A percentile compares a stretch with the other conserved stretches of the same genome.
Evolutionary conservation across 2,329 filamentous ascomycete genomes (phyloP).

Genomic region (Fonsecaea pugnacius): DNA sequence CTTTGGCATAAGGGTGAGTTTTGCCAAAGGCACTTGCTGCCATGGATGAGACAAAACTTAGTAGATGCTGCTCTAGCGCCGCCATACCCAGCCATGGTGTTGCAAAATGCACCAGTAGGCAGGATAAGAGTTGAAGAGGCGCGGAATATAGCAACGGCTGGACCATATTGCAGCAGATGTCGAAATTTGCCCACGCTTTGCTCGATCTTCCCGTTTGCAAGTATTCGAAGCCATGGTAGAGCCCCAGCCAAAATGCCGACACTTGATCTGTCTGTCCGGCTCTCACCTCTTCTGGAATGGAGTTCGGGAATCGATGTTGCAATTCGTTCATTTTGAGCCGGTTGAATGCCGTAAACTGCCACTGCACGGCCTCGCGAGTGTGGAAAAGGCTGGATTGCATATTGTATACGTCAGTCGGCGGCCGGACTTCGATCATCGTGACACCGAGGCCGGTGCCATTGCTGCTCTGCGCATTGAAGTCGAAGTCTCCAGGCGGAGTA

Average conservation of each 20-base stretch:
- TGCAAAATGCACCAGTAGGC: slow-evolving; percentile 30
- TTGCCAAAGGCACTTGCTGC: slow-evolving; percentile 17
- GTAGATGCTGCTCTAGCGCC: slow-evolving; percentile 23
- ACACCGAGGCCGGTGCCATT: background rate
- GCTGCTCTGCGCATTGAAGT: background rate
- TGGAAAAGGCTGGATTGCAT: slow-evolving; percentile 25
- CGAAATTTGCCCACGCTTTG: slow-evolving; percentile 23
- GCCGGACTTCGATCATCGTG: slow-evolving; percentile 12
- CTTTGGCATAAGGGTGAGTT: slow-evolving; percentile 23
- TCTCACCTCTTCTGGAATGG: slow-evolving; percentile 23
- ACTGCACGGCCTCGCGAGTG: slow-evolving; percentile 24
- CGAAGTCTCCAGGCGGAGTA: slow-evolving; percentile 5
- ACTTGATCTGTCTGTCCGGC: slow-evolving; percentile 26
- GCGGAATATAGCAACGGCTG: slow-evolving; percentile 26
- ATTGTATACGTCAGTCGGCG: slow-evolving; percentile 22
- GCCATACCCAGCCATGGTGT: slow-evolving; percentile 26
- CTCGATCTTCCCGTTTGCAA: slow-evolving; percentile 17
- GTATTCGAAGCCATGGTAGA: slow-evolving; percentile 25
- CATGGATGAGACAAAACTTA: slow-evolving; percentile 27
- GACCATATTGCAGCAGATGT: slow-evolving; percentile 28
- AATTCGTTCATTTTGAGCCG: slow-evolving; percentile 26
- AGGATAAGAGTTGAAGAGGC: slow-evolving; percentile 30
- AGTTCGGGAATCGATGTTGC: slow-evolving; percentile 23
- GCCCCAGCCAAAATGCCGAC: slow-evolving; percentile 29
- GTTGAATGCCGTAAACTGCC: slow-evolving; percentile 30